Percentiles rank a stretch among this genome's conserved stretches.
Evolutionary conservation across 352 stramenopile species (phyloP).

Genomic region (Phytophthora boehmeriae): DNA sequence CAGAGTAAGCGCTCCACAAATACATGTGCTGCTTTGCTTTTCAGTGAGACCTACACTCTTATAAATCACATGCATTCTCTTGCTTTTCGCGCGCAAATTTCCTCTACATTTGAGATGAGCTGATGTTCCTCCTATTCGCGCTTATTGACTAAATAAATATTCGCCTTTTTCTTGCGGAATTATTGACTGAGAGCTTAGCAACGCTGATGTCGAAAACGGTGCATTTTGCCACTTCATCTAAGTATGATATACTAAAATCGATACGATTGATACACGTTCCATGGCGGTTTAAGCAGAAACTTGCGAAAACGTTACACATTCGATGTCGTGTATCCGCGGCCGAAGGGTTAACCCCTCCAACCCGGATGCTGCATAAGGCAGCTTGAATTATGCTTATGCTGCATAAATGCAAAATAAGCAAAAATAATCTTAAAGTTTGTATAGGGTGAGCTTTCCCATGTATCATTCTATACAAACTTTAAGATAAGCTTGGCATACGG

Average conservation of each 20-base stretch:
- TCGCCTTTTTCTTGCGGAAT: not conserved
- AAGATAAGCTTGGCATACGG: not conserved
- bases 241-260: not conserved
- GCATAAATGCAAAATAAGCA: not conserved
- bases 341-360: conserved; percentile 7
- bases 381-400: not conserved
- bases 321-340: not conserved
- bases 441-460: not conserved
- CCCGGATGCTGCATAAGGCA: no score
- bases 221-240: not conserved
- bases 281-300: conserved; percentile 2
- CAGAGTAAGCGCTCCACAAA: not conserved
- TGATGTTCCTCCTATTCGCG: not conserved
- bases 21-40: not conserved
- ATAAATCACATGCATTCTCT: not conserved
- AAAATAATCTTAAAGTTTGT: not conserved
- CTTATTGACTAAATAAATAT: not conserved
- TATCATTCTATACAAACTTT: not conserved
- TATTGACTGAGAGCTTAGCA: not conserved
- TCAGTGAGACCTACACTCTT: not conserved
- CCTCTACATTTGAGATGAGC: conserved; percentile 1
- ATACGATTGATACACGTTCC: conserved; percentile 3
- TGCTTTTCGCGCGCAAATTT: not conserved
- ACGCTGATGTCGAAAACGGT: not conserved
- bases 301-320: not conserved